Evolutionary conservation across 2,329 filamentous ascomycete species (phyloP), one percentile per base, ranked within the genome.

Genomic region (Neocucurbitaria cava): DNA sequence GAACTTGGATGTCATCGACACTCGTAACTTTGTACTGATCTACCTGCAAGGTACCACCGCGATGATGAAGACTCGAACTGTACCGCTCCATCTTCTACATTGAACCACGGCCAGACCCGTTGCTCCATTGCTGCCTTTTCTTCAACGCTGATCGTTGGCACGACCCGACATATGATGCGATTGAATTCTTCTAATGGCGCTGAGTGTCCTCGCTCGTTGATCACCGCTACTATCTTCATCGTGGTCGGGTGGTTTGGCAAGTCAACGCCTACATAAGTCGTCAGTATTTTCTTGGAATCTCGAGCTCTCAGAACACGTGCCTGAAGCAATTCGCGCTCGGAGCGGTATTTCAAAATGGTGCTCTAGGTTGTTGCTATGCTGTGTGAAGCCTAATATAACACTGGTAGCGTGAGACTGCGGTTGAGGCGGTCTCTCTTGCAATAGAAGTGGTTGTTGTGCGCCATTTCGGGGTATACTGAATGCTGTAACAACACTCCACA

Each of bases 21-120:
- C 58, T 76, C 65, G 45, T 69, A 71, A 35, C 65, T 73, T 52
- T 74, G 65, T 17, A 79, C 68, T 49, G 71, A 67, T 56, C 64
- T 64, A 6, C 65, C 72, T 21, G 58, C 65, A 17, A 77, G 67
- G 39, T 70, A 74, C 64, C 64, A 71, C 20, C 58, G 60, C n/a
- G 60, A 68, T 1, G 54, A 46, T 10, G 56, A 44, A 30, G 64
- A 55, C 18, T 70, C 65, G 43, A 78, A 69, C 3, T 58, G 58
- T 15, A 78, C 69, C 26, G 64, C 40, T 6, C 66, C 71, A 46
- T 78, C 75, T 18, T 44, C 52, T 8, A 62, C 51, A 44, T 63
- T 64, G 46, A 78, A 75, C 54, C 61, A 58, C 13, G 66, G 58
- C 61, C 57, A 68, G 23, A 46, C 56, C 31, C 51, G 46, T 26